phyloP scores from a whole-genome alignment of 2,329 filamentous ascomycete species.

The Hymenoscyphus infarciens region DNA sequence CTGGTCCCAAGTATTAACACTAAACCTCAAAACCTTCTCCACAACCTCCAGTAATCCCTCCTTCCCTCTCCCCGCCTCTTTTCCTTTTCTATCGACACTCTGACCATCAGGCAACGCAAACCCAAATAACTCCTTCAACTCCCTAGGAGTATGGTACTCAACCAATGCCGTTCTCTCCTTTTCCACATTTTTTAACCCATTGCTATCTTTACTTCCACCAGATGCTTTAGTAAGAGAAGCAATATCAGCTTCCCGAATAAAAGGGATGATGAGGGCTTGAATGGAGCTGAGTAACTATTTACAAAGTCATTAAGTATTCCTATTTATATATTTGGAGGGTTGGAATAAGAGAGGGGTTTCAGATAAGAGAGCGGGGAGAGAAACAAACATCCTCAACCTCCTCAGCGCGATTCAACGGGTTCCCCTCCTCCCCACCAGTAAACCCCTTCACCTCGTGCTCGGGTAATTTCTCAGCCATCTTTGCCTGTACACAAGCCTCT shows the following conservation, averaged over 20 bases:
- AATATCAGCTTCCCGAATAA: constrained; percentile 67
- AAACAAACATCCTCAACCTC: constrained; percentile 4
- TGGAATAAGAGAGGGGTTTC: too few relatives aligned
- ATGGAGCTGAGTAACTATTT: constrained; percentile 66
- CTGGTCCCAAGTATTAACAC: constrained; percentile 98
- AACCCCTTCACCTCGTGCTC: neutral
- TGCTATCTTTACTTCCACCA: constrained; percentile 36
- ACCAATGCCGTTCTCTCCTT: constrained; percentile 56
- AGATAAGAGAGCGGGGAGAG: neutral
- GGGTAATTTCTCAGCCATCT: too few relatives aligned
- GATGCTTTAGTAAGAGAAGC: constrained; percentile 51
- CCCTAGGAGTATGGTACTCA: constrained; percentile 56
- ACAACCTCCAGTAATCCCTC: constrained; percentile 72
- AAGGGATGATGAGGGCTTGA: constrained; percentile 64
- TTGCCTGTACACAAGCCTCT: too few relatives aligned
- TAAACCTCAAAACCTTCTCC: constrained; percentile 71
- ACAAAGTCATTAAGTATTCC: constrained; percentile 12
- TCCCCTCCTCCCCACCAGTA: neutral
- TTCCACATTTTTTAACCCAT: constrained; percentile 32
- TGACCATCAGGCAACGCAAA: neutral
- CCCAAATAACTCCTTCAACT: constrained; percentile 49
- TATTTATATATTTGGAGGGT: too few relatives aligned
- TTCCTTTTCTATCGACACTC: constrained; percentile 59
- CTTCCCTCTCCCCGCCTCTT: constrained; percentile 58
- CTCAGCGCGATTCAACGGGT: neutral